These are phyloP conservation scores for Ceraceosorus guamensis DNA, from an alignment of 1,284 basidiomycete species.

Conservation along the genomic window DNA sequence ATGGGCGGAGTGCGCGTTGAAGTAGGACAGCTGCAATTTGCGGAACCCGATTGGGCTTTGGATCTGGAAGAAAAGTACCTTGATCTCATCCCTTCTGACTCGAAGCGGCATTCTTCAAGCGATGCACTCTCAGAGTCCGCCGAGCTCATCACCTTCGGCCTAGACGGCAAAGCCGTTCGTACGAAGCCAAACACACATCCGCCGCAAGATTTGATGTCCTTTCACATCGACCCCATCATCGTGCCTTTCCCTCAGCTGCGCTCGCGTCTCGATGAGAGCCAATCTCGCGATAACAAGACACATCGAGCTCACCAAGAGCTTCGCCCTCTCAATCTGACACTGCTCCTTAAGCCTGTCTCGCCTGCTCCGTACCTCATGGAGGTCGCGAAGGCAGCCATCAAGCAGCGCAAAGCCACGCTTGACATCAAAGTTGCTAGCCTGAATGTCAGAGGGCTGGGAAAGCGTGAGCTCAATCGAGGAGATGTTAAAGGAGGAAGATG, in stretches of 20 bases:
- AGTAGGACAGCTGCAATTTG: constrained; percentile 25
- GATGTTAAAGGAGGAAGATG: constrained; percentile 20
- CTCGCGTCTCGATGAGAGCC: constrained; percentile 11
- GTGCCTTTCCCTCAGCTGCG: constrained; percentile 31
- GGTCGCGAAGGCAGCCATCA: constrained; percentile 26
- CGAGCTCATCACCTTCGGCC: background rate
- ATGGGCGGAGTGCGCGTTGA: constrained; percentile 36
- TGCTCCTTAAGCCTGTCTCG: constrained; percentile 34
- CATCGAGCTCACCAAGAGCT: constrained; percentile 26
- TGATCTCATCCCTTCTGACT: no score
- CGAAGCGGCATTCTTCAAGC: no score
- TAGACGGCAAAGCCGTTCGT: constrained; percentile 2
- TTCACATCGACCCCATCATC: constrained; percentile 37
- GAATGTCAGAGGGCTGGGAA: constrained; percentile 29
- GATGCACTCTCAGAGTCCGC: background rate
- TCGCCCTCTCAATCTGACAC: constrained; percentile 31
- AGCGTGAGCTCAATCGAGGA: constrained; percentile 23
- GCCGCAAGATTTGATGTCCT: constrained; percentile 30
- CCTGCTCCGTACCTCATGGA: constrained; percentile 30
- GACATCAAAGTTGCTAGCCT: constrained; percentile 33
- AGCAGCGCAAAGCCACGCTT: constrained; percentile 23
- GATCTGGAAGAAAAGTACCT: constrained; percentile 2
- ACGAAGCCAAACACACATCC: background rate
- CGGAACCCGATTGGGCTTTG: constrained; percentile 20
- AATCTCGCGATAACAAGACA: constrained; percentile 26